phyloP scores from a whole-genome alignment of 352 stramenopile genomes.

The Pythium chondricola region DNA sequence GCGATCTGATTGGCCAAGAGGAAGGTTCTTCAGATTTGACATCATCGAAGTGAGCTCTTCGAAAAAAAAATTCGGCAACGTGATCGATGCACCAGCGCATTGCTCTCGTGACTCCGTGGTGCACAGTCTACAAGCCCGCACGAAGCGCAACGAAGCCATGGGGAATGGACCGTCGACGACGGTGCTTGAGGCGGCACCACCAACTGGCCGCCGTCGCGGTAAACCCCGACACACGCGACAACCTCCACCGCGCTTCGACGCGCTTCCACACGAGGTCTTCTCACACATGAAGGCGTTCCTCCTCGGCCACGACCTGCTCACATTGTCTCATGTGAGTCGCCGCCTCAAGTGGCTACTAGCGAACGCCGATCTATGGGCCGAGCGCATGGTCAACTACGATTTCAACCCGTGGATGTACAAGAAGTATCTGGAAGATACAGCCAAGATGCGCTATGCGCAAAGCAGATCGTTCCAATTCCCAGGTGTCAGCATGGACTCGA shows the following conservation, averaged over 20 bases:
- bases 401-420: constrained; percentile 18
- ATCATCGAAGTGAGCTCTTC: constrained; percentile 8
- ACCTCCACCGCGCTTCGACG: constrained; percentile 3
- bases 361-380: constrained; percentile 4
- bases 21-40: constrained; percentile 1
- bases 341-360: constrained; percentile 5
- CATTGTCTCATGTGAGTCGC: constrained; percentile 25
- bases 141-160: neutral
- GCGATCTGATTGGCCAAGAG: constrained; percentile 11
- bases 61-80: neutral
- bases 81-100: no score
- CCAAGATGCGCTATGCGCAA: constrained; percentile 21
- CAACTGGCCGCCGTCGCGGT: no score
- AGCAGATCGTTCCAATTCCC: constrained; percentile 14
- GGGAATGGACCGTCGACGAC: constrained; percentile 4
- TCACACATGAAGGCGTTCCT: constrained; percentile 19
- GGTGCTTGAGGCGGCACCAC: no score
- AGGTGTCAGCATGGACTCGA: constrained; percentile 11
- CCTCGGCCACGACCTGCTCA: constrained; percentile 26
- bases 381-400: constrained; percentile 19
- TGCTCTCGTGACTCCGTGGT: no score
- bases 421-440: constrained; percentile 14
- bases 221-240: no score
- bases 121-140: no score
- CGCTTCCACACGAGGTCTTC: constrained; percentile 20